Evolutionary conservation across 164 flowering plant species (phyloP).

Genomic region (Magnolia sinica): DNA sequence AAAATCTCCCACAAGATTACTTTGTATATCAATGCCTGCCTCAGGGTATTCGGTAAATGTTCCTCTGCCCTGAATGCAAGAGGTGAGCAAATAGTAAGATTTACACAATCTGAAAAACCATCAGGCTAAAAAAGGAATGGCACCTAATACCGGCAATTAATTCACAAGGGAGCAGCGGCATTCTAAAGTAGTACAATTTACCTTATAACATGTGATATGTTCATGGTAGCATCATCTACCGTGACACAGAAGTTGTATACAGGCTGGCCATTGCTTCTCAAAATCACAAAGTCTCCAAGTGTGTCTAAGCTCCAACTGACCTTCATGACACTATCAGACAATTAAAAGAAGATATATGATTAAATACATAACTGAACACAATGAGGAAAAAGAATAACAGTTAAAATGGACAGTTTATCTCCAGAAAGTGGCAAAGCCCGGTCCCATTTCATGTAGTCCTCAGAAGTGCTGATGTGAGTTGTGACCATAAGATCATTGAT

Average conservation of each 20-base stretch:
- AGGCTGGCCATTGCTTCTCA: conserved; percentile 97
- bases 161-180: not conserved
- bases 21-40: conserved; percentile 91
- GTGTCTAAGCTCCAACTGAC: conserved; percentile 86
- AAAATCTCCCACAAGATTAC: conserved; percentile 27
- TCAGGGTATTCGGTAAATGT: conserved; percentile 86
- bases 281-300: conserved; percentile 90
- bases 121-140: not conserved
- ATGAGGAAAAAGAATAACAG: not conserved
- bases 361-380: not conserved
- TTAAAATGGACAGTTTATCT: not conserved
- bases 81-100: not conserved
- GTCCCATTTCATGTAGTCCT: too few species aligned
- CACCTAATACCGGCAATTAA: not conserved
- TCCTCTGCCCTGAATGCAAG: conserved; percentile 83
- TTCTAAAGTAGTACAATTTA: conserved; percentile 12
- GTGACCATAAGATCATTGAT: not conserved
- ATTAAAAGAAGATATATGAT: conserved; percentile 4
- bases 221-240: conserved; percentile 98
- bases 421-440: not conserved
- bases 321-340: conserved; percentile 46
- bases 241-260: conserved; percentile 98
- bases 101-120: not conserved
- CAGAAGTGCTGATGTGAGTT: not conserved
- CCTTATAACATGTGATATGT: conserved; percentile 97